Evolutionary conservation across 306 rosid genomes (phyloP), one percentile per base, ranked within the genome.

Genomic region (Lathyrus aphaca): DNA sequence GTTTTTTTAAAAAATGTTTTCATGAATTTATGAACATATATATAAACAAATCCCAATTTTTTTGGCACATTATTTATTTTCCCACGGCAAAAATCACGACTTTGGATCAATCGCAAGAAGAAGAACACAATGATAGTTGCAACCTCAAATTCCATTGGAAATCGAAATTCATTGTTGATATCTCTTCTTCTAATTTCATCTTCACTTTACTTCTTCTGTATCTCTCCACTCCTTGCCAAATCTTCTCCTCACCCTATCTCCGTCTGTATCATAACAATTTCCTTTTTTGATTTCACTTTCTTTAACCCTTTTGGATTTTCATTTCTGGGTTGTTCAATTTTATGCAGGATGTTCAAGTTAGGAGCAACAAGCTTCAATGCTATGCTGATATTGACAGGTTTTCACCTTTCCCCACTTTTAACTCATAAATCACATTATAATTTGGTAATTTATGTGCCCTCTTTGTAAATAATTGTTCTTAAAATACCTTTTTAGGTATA

Each of bases 301-400:
- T 3, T 12, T 46, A 53, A 21, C 54, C 42, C 37, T 55, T 18
- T 61, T 48, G 15, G 18, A 25, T 29, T 75, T 64, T 66, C 13
- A 8, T 50, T 13, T 72, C 16, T 77, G 63, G 30, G 39, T 68
- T 1, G 30, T 7, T 49, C 4, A 11, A 15, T 23, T 60, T 56
- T 14, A 7, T 63, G 64, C 86, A 93, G 98, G 97, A 90, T 16
- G n/a, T 45, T 69, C 91, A 90, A 77, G 82, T 73, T 18, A 85
- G 94, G 78, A 83, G 86, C 69, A 88, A 74, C 87, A 93, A 86
- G 80, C 78, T 81, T 80, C 91, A 93, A 65, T 93, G 97, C 71
- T 88, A 90, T 66, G 86, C 84, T 10, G 98, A 93, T 72, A 85
- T 93, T 40, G 97, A 93, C 69, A 84, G 97, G 98, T 79, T 23